Evolutionary conservation across 2,329 filamentous ascomycete genomes (phyloP).

Genomic region (Apiospora aurea): DNA sequence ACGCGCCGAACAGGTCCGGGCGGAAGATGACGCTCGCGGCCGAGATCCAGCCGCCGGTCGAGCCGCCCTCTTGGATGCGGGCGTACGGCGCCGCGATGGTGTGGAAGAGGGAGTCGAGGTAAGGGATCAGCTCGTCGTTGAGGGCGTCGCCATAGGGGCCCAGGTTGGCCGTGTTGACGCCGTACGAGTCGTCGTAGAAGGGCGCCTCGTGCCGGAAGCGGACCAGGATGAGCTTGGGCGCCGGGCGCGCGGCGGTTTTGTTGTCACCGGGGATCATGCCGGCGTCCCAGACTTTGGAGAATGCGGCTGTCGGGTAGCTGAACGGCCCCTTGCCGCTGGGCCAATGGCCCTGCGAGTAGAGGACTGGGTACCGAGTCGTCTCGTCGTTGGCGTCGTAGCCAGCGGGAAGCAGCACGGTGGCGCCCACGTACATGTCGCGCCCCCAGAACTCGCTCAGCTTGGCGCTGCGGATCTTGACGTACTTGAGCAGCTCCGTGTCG

Average conservation of each 20-base stretch:
- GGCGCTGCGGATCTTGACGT: conserved; percentile 35
- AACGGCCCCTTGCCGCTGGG: conserved; percentile 29
- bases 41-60: conserved; percentile 35
- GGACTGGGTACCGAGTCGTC: conserved; percentile 33
- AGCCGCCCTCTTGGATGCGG: conserved; percentile 35
- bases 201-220: conserved; percentile 34
- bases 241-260: conserved; percentile 23
- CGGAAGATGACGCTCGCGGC: conserved; percentile 33
- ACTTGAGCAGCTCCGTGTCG: conserved; percentile 32
- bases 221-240: conserved; percentile 34
- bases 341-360: conserved; percentile 35
- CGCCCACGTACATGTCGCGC: conserved; percentile 37
- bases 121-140: conserved; percentile 35
- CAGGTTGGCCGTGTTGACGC: conserved; percentile 34
- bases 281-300: conserved; percentile 31
- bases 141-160: conserved; percentile 35
- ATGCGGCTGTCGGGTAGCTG: conserved; percentile 27
- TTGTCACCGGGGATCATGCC: conserved; percentile 29
- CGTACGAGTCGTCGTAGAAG: conserved; percentile 36
- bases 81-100: conserved; percentile 34
- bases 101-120: conserved; percentile 33
- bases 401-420: conserved; percentile 33
- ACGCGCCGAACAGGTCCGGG: conserved; percentile 36
- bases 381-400: conserved; percentile 32
- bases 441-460: conserved; percentile 33